Evolutionary conservation across 129 eudicot genomes (phyloP).

Genomic region (Silybum marianum): DNA sequence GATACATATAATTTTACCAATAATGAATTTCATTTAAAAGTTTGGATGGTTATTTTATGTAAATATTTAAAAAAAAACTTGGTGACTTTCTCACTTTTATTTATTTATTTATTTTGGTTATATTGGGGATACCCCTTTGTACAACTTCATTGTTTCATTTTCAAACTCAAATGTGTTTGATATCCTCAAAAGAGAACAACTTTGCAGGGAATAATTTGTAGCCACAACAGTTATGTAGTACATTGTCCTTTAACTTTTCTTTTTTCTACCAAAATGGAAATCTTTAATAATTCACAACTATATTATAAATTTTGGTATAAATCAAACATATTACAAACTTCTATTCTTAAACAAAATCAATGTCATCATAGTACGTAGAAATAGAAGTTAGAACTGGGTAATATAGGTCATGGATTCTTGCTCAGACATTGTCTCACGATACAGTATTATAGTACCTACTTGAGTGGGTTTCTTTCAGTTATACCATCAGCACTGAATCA

Average conservation of each 20-base stretch:
- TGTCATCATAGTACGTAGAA: background rate
- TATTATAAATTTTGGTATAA: background rate
- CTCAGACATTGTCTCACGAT: background rate
- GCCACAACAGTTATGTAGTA: background rate
- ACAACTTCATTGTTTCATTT: no score
- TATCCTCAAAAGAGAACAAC: background rate
- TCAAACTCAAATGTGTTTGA: background rate
- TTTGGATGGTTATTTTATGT: no score
- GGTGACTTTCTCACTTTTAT: no score
- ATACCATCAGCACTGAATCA: background rate
- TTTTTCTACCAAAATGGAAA: background rate
- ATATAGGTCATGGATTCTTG: background rate
- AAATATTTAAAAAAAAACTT: no score
- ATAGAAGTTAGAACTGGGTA: no score
- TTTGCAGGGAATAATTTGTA: background rate
- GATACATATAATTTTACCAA: no score
- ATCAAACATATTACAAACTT: background rate
- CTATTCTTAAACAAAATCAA: background rate
- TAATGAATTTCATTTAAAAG: no score
- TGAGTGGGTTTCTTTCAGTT: background rate
- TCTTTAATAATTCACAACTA: background rate
- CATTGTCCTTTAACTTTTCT: background rate
- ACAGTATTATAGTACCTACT: background rate
- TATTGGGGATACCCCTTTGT: no score
- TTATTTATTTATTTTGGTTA: no score